Percentiles rank a stretch among this genome's conserved stretches.
Evolutionary conservation across 768 basidiomycete species (phyloP).

Genomic region (Chalciporus chontae): DNA sequence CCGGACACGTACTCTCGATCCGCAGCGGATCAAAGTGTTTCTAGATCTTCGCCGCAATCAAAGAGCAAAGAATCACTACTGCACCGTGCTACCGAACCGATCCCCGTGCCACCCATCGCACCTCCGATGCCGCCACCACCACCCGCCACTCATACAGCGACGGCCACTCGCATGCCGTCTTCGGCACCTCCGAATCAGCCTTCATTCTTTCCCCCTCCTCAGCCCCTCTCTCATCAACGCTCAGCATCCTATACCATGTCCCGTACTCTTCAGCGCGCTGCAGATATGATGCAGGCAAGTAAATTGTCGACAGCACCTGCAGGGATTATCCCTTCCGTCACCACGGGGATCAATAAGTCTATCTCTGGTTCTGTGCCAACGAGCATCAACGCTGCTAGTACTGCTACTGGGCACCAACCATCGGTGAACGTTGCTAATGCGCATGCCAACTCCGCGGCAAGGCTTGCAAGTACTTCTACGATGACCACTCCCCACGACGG

Average conservation of each 20-base stretch:
- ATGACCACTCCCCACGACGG: constrained; percentile 1
- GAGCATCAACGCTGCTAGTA: background rate
- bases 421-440: constrained; percentile 1
- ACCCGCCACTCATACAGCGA: constrained; percentile 1
- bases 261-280: constrained; percentile 23
- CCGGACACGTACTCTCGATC: constrained; percentile 3
- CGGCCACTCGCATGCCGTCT: constrained; percentile 16
- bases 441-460: constrained; percentile 11
- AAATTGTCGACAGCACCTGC: constrained; percentile 7
- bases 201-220: constrained; percentile 5
- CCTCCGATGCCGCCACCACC: constrained; percentile 23
- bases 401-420: constrained; percentile 10
- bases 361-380: background rate
- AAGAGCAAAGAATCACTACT: constrained; percentile 16
- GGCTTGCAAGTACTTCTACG: constrained; percentile 5
- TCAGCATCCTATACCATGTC: constrained; percentile 14
- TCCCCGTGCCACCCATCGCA: background rate
- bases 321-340: background rate
- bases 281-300: constrained; percentile 21
- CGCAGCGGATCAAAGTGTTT: constrained; percentile 8
- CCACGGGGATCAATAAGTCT: constrained; percentile 10
- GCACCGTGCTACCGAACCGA: constrained; percentile 12
- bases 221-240: constrained; percentile 17
- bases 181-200: constrained; percentile 24
- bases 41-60: constrained; percentile 21